A percentile compares a stretch with the other conserved stretches of the same genome.
Evolutionary conservation across 441 rosid genomes (phyloP).

Genomic region (Populus hybrid): DNA sequence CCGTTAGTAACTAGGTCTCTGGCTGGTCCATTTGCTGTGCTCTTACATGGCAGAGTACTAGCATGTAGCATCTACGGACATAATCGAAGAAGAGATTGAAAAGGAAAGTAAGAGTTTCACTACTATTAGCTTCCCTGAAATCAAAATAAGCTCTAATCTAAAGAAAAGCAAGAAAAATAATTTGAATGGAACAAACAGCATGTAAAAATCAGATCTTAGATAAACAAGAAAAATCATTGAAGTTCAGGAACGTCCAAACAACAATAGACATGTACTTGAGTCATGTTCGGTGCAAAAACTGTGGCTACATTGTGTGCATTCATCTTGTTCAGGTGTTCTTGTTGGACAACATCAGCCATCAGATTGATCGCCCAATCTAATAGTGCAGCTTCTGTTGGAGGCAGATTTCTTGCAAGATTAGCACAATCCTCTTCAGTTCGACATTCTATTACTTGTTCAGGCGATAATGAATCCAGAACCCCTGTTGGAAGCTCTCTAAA

Average conservation of each 20-base stretch:
- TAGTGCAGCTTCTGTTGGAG: conserved; percentile 70
- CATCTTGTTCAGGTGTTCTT: conserved; percentile 80
- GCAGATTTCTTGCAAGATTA: conserved; percentile 62
- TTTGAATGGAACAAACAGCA: background rate
- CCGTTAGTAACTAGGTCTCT: background rate
- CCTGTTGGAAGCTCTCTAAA: conserved; percentile 86
- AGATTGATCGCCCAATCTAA: conserved; percentile 89
- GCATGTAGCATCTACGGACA: background rate
- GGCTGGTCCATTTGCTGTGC: background rate
- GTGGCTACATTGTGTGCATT: conserved; percentile 82
- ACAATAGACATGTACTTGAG: conserved; percentile 48
- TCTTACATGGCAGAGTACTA: background rate
- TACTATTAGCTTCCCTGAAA: background rate
- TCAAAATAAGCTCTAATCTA: background rate
- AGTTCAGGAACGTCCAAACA: background rate
- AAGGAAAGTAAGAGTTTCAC: background rate
- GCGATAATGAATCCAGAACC: conserved; percentile 73
- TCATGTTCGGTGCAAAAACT: conserved; percentile 97
- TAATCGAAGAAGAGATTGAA: background rate
- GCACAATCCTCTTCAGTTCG: conserved; percentile 71
- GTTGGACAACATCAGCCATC: conserved; percentile 86
- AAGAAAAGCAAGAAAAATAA: background rate
- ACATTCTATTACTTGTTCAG: conserved; percentile 82
- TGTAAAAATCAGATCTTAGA: background rate
- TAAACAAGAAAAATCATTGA: background rate